Evolutionary conservation across 129 eudicot species (phyloP), one percentile per base, ranked within the genome.

Genomic region (Centella asiatica): DNA sequence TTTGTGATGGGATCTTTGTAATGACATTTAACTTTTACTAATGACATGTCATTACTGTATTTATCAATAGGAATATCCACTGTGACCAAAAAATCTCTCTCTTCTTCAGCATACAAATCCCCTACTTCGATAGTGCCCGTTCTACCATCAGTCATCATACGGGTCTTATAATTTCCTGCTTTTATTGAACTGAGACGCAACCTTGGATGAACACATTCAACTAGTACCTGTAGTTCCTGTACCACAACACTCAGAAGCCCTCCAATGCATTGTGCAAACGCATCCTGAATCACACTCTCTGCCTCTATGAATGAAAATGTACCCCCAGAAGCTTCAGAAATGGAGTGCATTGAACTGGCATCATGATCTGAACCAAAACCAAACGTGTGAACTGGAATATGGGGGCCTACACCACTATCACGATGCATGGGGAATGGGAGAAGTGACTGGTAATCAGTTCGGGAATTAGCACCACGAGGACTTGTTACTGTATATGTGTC

Each of bases 261-360:
- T 4, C 97, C 97, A 46, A 89, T 89, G 79, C 97, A 89, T 78
- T 86, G 95, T 37, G 97, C 97, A 77, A 89, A 89, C 64, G 97
- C 97, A 69, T 90, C 97, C 69, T 90, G 97, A 49, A 90, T 86
- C 53, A 77, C 89, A 31, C 58, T 69, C 60, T 81, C 90, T 9
- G 89, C 62, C 76, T 90, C 95, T 53, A 90, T 86, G 62, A 86
- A 90, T 11, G 97, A 90, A 69, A 90, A 90, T 47, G 94, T 83
- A 24, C 97, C 97, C 27, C 95, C 95, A 4, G 97, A 83, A 42
- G 65, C 73, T 71, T 90, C 97, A 4, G 97, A 83, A 44, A 90
- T 86, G 13, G 82, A 70, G 55, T 90, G 97, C 95, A 90, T 85
- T 6, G 87, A 65, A 27, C 69, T 71, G 2, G 97, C 81, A 69